Evolutionary conservation across 495 filamentous ascomycete species (phyloP).

Genomic region (Penicillium macrosclerotiorum): DNA sequence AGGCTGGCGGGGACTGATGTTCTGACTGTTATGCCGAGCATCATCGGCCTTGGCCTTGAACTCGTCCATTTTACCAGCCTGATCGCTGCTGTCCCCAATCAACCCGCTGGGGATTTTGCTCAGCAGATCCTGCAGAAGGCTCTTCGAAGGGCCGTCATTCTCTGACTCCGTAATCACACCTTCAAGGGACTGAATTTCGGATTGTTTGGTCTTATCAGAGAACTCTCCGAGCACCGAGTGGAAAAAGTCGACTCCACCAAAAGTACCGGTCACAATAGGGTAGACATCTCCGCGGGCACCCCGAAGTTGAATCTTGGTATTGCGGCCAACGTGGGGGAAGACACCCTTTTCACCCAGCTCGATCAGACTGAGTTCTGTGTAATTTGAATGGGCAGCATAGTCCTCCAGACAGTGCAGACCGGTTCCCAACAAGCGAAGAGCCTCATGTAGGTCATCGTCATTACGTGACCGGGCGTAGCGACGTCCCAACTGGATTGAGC

Average conservation of each 20-base stretch:
- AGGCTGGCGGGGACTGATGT: conserved; percentile 69
- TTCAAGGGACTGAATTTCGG: conserved; percentile 80
- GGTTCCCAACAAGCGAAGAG: conserved; percentile 79
- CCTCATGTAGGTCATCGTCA: conserved; percentile 78
- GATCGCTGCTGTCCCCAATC: conserved; percentile 61
- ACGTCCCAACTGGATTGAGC: conserved; percentile 70
- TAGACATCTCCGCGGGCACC: conserved; percentile 64
- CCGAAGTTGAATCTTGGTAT: conserved; percentile 61
- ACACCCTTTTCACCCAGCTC: conserved; percentile 75
- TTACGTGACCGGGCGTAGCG: conserved; percentile 59
- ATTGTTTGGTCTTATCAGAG: conserved; percentile 83
- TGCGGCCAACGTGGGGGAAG: conserved; percentile 81
- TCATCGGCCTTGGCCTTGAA: conserved; percentile 64
- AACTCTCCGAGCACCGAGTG: conserved; percentile 89
- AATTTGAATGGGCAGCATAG: conserved; percentile 90
- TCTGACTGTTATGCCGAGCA: conserved; percentile 43
- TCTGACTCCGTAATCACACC: conserved; percentile 63
- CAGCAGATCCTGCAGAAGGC: conserved; percentile 71
- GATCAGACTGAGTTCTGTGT: conserved; percentile 78
- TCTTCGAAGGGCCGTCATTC: conserved; percentile 49
- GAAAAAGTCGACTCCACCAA: conserved; percentile 83
- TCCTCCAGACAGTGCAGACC: conserved; percentile 91
- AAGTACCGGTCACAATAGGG: conserved; percentile 84
- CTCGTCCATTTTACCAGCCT: conserved; percentile 64
- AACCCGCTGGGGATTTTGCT: conserved; percentile 74